A percentile compares a stretch with the other conserved stretches of the same genome.
phyloP scores from a whole-genome alignment of 176 grass and related monocot species.

The Saccharum officinarum region DNA sequence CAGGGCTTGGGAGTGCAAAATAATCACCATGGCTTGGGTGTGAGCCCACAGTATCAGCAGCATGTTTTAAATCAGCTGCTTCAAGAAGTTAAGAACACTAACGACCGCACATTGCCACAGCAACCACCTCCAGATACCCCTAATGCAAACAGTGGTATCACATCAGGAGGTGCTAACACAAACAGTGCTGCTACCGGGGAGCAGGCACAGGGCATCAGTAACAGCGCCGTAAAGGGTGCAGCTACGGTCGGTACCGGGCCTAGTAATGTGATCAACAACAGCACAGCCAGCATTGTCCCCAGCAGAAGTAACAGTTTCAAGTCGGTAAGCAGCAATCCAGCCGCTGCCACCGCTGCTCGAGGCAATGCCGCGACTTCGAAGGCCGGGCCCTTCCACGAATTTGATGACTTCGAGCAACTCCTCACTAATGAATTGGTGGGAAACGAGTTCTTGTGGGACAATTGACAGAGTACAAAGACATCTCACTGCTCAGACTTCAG shows the following conservation, averaged over 20 bases:
- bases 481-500: background rate
- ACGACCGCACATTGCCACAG: slow-evolving; percentile 24
- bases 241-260: slow-evolving; percentile 33
- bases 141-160: slow-evolving; percentile 41
- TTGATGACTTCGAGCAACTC: slow-evolving; percentile 54
- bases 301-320: slow-evolving; percentile 86
- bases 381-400: slow-evolving; percentile 55
- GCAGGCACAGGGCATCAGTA: slow-evolving; percentile 32
- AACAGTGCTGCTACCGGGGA: slow-evolving; percentile 15
- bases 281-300: slow-evolving; percentile 16
- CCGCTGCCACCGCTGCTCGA: slow-evolving; percentile 31
- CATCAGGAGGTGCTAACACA: slow-evolving; percentile 31
- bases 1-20: slow-evolving; percentile 51
- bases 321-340: slow-evolving; percentile 74
- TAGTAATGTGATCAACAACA: slow-evolving; percentile 51
- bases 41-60: slow-evolving; percentile 62
- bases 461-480: background rate
- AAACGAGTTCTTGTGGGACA: slow-evolving; percentile 52
- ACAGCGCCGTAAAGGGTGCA: background rate
- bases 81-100: slow-evolving; percentile 76
- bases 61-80: slow-evolving; percentile 83
- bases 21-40: slow-evolving; percentile 35
- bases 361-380: slow-evolving; percentile 39
- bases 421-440: slow-evolving; percentile 58
- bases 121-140: slow-evolving; percentile 32